Conservation (phyloP, 306 rosid species). For the Albizia julibrissin region DNA sequence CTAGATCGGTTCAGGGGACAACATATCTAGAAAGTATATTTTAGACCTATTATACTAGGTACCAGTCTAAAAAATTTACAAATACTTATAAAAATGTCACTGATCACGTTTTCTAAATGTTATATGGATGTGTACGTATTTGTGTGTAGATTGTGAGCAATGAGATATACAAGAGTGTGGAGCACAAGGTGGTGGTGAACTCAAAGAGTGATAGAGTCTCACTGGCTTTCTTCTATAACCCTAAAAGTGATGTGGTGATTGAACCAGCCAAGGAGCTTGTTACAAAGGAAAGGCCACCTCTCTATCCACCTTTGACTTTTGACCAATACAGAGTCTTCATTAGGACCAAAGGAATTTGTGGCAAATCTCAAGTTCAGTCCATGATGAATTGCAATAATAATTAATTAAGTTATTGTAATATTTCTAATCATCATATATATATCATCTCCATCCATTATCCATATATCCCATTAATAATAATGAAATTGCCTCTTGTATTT, state of each 20-base stretch:
- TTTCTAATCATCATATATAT: background rate
- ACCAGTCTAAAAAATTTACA: background rate
- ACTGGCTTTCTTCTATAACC: conserved; percentile 83
- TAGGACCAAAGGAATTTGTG: conserved; percentile 70
- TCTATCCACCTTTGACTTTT: conserved; percentile 64
- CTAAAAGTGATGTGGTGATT: conserved; percentile 59
- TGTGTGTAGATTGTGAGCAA: conserved; percentile 66
- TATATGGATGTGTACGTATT: background rate
- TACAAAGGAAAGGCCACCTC: conserved; percentile 56
- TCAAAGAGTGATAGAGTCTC: conserved; percentile 70
- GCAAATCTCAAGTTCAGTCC: conserved; percentile 74
- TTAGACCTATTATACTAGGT: background rate
- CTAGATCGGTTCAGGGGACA: too few relatives aligned
- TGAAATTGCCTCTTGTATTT: background rate
- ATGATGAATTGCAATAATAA: conserved; percentile 38
- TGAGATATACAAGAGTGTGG: conserved; percentile 80
- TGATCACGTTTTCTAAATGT: background rate
- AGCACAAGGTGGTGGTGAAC: conserved; percentile 82
- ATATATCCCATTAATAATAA: background rate
- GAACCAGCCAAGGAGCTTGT: conserved; percentile 67
- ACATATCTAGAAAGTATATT: too few relatives aligned
- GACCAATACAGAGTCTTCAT: conserved; percentile 73
- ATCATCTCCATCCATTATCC: background rate
- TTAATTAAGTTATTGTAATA: background rate
- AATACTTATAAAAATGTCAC: too few relatives aligned